Evolutionary conservation across 768 basidiomycete genomes (phyloP), one percentile per base, ranked within the genome.

Genomic region (Phaeotremella fagi): DNA sequence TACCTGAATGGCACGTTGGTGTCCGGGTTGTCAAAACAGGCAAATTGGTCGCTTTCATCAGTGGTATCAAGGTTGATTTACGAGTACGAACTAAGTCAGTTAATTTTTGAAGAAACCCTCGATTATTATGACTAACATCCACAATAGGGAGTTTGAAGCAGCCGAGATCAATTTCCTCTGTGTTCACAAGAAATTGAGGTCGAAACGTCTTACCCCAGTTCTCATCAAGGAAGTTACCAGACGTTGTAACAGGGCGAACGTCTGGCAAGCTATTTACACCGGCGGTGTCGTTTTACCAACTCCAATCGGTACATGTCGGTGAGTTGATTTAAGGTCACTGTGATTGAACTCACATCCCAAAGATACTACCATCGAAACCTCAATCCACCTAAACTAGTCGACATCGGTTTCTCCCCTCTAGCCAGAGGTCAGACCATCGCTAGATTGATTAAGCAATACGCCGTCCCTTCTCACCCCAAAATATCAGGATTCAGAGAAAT

Each of bases 231-330:
- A 99, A 70, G 86, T 98, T 23, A 98, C 95, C 0, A 81, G 95
- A 20, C 88, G 89, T 69, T 87, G 88, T 48, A 83, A 98, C 72
- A 80, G 98, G 31, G 81, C 83, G 58, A 88, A 88, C 27, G 80
- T 95, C 48, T 97, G 95, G 78, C 95, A 99, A 74, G 95, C 95
- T 6, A 87, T 99, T 46, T 98, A 98, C 73, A 99, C 95, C 0
- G 92, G 83, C 16, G 95, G 95, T 1, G 83, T 90, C 23, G 84
- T 95, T 37, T 78, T 99, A 11, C 95, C 95, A 7, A 98, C 95
- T 0, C 95, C 95, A 0, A 82, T 98, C 18, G 82, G 89, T 3
- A 85, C 85, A 11, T 91, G 88, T 74, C 80, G 83, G 85, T 86
- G 66, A 50, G 82, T 74, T 14, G 31, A 26, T 18, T 6, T 9